Percentiles rank a stretch among this genome's conserved stretches.
Conservation (phyloP, 2,329 filamentous ascomycete species). For the Ceratocystis diversiconidia region DNA sequence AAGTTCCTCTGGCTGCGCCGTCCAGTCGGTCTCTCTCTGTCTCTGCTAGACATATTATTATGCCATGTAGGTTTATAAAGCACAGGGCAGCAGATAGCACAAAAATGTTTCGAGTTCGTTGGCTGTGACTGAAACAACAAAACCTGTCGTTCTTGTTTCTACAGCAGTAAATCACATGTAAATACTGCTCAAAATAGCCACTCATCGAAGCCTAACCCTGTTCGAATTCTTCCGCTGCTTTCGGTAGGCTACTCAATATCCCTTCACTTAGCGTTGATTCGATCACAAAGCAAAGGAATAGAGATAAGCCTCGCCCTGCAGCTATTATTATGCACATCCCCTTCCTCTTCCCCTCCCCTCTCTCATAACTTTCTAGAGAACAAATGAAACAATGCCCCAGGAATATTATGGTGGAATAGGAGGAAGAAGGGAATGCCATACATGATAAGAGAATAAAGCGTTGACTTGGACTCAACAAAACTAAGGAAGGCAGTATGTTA, state of each 20-base stretch:
- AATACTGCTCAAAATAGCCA: too few relatives aligned
- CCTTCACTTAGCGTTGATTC: background rate
- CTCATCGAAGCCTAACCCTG: background rate
- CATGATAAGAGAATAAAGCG: background rate
- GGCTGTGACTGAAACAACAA: background rate
- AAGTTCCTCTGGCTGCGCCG: background rate
- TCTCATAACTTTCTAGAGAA: background rate
- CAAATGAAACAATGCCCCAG: background rate
- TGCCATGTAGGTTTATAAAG: background rate
- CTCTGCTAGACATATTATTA: background rate
- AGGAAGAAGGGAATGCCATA: background rate
- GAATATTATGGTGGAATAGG: too few relatives aligned
- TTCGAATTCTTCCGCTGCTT: background rate
- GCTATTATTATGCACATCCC: too few relatives aligned
- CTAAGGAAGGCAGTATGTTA: too few relatives aligned
- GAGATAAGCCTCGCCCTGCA: background rate
- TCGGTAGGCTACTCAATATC: background rate
- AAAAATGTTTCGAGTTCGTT: background rate
- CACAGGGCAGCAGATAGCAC: background rate
- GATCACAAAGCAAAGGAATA: background rate
- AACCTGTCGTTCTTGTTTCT: background rate
- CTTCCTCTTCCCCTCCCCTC: too few relatives aligned
- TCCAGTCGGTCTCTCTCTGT: background rate
- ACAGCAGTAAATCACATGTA: background rate
- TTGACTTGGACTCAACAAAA: background rate